Base-by-base conservation (phyloP, 2,329 filamentous ascomycete species). In the Cercospora sp. region DNA sequence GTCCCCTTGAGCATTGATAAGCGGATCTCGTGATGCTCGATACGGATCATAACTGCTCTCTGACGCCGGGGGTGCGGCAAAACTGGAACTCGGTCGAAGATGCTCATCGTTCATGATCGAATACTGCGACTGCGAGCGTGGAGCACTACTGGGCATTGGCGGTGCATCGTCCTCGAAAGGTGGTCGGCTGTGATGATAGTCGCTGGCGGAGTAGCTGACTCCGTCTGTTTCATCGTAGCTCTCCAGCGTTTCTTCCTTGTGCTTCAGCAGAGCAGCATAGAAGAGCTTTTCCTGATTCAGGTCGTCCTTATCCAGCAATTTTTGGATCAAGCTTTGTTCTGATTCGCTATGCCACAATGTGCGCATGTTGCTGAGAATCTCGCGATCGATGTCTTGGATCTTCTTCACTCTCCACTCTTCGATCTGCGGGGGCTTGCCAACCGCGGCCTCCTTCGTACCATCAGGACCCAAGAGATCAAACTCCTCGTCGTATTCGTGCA, bases 241-340 rank as follows among this genome's bases (percentile, higher is more conserved):
- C 77, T 98, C 94, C 1, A 97, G 80, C 73, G 95, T 90, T 70
- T 92, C 89, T 71, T 97, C 89, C 55, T 92, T 88, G 78, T 97
- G 96, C 78, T 90, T 91, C 71, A 90, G 81, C 7, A 99, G 85
- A 21, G 96, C 86, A 80, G 89, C 91, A 79, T 98, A 99, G 79
- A 98, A 97, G 72, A 94, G 86, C 77, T 97, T 97, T 77, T 97
- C 93, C 65, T 97, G 92, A 71, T 97, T 98, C 4, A 78, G 80
- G 73, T 84, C 82, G 53, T 79, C 75, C 49, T 55, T 64, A 72
- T 79, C 82, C 63, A 82, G 72, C n/a, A 98, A 84, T 75, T 89
- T 90, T 65, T 88, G 83, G 26, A 90, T 85, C 24, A 98, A 81
- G 18, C 89, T 86, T 30, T 90, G 87, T 72, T 94, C 91, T 37